Percentiles rank a stretch among this genome's conserved stretches.
Conservation (phyloP, 306 rosid species). For the Adenanthera pavonina region DNA sequence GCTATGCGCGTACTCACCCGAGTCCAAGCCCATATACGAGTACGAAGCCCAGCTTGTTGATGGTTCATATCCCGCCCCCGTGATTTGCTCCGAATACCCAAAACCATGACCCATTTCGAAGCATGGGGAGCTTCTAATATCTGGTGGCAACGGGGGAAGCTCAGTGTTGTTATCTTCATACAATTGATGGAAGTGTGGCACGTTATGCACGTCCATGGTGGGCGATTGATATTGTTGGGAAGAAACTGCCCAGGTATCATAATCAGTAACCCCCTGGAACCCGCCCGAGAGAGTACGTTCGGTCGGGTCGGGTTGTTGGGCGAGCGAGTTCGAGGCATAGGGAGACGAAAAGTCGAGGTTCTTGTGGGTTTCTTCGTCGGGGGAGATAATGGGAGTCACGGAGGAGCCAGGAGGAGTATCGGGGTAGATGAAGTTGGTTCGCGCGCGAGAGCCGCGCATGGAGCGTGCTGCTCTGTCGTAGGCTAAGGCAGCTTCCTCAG, state of each 20-base stretch:
- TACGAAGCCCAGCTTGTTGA: slow-evolving; percentile 9
- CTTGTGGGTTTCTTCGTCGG: slow-evolving; percentile 29
- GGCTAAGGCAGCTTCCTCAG: slow-evolving; percentile 45
- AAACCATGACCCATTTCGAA: background rate
- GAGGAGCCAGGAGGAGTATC: slow-evolving; percentile 41
- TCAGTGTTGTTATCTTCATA: slow-evolving; percentile 22
- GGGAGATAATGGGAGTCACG: slow-evolving; percentile 43
- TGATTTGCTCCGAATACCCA: slow-evolving; percentile 11
- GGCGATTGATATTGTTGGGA: slow-evolving; percentile 4
- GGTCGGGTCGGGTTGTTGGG: slow-evolving; percentile 26
- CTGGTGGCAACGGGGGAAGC: slow-evolving; percentile 43
- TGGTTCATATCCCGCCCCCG: background rate
- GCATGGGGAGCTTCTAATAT: slow-evolving; percentile 15
- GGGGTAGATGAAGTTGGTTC: slow-evolving; percentile 42
- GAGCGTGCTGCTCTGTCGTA: slow-evolving; percentile 46
- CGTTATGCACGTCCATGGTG: background rate
- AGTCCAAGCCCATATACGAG: slow-evolving; percentile 31
- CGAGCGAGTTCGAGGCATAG: background rate
- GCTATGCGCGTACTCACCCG: slow-evolving; percentile 38
- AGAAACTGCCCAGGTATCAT: slow-evolving; percentile 15
- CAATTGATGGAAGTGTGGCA: background rate
- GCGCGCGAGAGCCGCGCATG: slow-evolving; percentile 46
- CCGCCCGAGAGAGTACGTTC: slow-evolving; percentile 5
- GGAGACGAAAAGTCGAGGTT: slow-evolving; percentile 33
- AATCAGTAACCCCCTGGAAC: background rate